These are phyloP conservation scores for Exsudoporus frostii DNA, from an alignment of 768 basidiomycete species.

Conservation along the genomic window DNA sequence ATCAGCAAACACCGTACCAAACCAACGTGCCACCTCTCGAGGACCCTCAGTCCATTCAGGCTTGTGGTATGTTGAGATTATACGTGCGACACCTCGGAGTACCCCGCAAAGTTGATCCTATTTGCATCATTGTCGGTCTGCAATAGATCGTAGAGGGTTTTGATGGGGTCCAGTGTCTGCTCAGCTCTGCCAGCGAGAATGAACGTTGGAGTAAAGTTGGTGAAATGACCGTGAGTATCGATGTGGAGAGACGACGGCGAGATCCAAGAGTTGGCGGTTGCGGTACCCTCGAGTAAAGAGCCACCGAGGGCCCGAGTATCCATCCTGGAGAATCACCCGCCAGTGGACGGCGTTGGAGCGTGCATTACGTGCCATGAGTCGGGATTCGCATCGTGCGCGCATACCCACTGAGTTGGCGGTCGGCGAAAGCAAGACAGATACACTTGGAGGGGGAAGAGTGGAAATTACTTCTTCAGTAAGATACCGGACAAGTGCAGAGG, in stretches of 20 bases:
- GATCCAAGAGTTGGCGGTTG: constrained; percentile 4
- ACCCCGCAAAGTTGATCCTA: constrained; percentile 20
- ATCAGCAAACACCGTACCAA: not conserved
- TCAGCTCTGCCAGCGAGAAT: constrained; percentile 29
- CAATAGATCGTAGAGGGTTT: constrained; percentile 23
- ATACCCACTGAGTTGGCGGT: not conserved
- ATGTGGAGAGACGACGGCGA: constrained; percentile 11
- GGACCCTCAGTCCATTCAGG: constrained; percentile 30
- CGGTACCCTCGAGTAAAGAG: constrained; percentile 5
- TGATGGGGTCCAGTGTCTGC: constrained; percentile 26
- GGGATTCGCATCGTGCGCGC: not conserved
- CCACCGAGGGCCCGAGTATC: constrained; percentile 9
- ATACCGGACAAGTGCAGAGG: not conserved
- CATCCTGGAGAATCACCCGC: not conserved
- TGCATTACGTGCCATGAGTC: not conserved
- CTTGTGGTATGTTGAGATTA: constrained; percentile 23
- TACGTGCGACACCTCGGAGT: constrained; percentile 20
- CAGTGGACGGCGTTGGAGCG: constrained; percentile 1
- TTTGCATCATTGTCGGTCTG: constrained; percentile 21
- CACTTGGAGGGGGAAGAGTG: not conserved
- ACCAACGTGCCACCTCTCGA: constrained; percentile 7
- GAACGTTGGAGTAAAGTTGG: constrained; percentile 28
- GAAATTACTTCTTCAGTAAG: not conserved
- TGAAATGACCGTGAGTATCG: constrained; percentile 13
- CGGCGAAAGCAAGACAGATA: not conserved